phyloP scores from a whole-genome alignment of 768 basidiomycete species.

The Zangia roseola region DNA sequence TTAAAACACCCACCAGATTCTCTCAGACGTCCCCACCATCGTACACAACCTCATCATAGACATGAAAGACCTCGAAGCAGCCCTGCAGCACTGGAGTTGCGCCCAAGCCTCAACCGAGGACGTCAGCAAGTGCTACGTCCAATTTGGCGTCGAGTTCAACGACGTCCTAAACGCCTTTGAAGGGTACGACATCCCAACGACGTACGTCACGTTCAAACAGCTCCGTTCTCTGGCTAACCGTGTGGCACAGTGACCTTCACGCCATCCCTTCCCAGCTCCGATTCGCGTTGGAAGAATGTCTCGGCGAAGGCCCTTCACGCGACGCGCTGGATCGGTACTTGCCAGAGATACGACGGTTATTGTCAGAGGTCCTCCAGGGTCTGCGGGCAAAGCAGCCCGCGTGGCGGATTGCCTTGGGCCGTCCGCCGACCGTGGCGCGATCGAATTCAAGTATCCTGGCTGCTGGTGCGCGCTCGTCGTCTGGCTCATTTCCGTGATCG shows the following conservation, averaged over 20 bases:
- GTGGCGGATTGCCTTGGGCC: slow-evolving; percentile 26
- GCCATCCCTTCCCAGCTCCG: slow-evolving; percentile 40
- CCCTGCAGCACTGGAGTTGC: slow-evolving; percentile 66
- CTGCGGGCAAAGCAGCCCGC: slow-evolving; percentile 42
- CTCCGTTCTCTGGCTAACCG: too few relatives aligned
- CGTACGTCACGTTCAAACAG: slow-evolving; percentile 44
- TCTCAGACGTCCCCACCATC: background rate
- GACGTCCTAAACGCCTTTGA: slow-evolving; percentile 73
- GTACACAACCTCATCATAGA: slow-evolving; percentile 49
- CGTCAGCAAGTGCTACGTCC: slow-evolving; percentile 89
- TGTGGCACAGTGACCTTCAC: slow-evolving; percentile 36
- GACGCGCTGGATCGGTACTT: slow-evolving; percentile 35
- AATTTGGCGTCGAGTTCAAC: slow-evolving; percentile 89
- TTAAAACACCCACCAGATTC: background rate
- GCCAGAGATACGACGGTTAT: slow-evolving; percentile 36
- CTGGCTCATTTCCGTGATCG: slow-evolving; percentile 11
- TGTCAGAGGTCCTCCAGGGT: slow-evolving; percentile 40
- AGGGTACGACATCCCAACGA: slow-evolving; percentile 69
- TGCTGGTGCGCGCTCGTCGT: background rate
- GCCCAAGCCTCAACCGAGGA: slow-evolving; percentile 58
- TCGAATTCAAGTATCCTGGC: slow-evolving; percentile 2
- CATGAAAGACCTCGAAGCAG: slow-evolving; percentile 79
- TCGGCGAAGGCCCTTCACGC: slow-evolving; percentile 41
- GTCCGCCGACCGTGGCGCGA: slow-evolving; percentile 7
- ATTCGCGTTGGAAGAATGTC: slow-evolving; percentile 40